A percentile compares a stretch with the other conserved stretches of the same genome.
These are phyloP conservation scores for Fagus sylvatica DNA, from an alignment of 306 rosid genomes.

Conservation along the genomic window DNA sequence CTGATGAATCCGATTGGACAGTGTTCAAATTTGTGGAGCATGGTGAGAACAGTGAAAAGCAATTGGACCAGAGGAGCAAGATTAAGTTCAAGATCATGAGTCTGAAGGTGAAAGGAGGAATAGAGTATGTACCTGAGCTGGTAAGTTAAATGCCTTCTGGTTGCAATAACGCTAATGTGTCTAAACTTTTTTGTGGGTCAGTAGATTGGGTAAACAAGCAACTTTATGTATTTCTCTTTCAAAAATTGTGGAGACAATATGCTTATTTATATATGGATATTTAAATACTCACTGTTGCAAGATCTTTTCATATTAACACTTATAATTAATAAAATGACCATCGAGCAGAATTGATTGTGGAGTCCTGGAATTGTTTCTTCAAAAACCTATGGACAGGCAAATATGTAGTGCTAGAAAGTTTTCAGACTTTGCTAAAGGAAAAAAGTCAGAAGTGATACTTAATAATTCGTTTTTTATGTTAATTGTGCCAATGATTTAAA, in stretches of 20 bases:
- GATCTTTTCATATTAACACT: background rate
- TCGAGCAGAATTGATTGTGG: background rate
- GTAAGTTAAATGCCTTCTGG: conserved; percentile 44
- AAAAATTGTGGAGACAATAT: background rate
- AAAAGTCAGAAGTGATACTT: no score
- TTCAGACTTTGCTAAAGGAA: no score
- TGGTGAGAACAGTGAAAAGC: conserved; percentile 70
- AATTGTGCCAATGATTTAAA: background rate
- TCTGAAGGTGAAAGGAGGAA: conserved; percentile 77
- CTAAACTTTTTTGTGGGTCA: background rate
- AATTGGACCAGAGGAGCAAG: conserved; percentile 57
- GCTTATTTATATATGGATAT: background rate
- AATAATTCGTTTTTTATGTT: no score
- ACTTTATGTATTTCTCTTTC: background rate
- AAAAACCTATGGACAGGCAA: no score
- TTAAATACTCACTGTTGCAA: background rate
- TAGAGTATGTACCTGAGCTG: conserved; percentile 90
- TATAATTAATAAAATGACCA: background rate
- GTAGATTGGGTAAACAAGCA: background rate
- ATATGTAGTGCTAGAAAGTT: no score
- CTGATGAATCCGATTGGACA: conserved; percentile 30
- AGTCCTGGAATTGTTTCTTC: no score
- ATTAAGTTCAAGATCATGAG: conserved; percentile 94
- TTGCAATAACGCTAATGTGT: background rate
- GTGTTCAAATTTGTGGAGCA: conserved; percentile 96